Conservation (phyloP, 2,329 filamentous ascomycete genomes). For the Pseudocercospora crystallina region DNA sequence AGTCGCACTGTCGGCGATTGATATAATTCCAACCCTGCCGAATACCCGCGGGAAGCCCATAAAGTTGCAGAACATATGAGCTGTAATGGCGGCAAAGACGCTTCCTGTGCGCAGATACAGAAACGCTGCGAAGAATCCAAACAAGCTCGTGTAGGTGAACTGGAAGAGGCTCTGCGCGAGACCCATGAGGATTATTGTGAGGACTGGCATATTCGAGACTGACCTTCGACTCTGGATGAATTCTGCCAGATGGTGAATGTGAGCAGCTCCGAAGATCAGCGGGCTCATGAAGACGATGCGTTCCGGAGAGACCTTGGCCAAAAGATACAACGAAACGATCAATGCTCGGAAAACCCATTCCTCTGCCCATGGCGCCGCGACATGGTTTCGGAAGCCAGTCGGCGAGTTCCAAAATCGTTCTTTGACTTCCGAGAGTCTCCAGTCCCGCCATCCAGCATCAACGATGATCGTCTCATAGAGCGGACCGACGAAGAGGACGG, state of each 20-base stretch:
- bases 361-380: constrained; percentile 84
- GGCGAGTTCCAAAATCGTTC: constrained; percentile 67
- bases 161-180: constrained; percentile 76
- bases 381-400: constrained; percentile 81
- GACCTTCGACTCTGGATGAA: constrained; percentile 54
- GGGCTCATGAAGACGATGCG: constrained; percentile 78
- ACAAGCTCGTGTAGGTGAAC: constrained; percentile 85
- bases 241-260: constrained; percentile 95
- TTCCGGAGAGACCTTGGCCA: constrained; percentile 57
- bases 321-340: constrained; percentile 76
- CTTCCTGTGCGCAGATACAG: constrained; percentile 83
- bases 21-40: constrained; percentile 63
- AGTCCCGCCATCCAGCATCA: constrained; percentile 64
- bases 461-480: constrained; percentile 77
- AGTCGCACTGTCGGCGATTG: constrained; percentile 42
- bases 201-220: constrained; percentile 4
- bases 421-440: constrained; percentile 52
- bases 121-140: constrained; percentile 91
- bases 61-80: constrained; percentile 89
- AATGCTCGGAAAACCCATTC: constrained; percentile 91
- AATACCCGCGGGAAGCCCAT: constrained; percentile 85
- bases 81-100: constrained; percentile 69
- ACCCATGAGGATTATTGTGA: constrained; percentile 28
- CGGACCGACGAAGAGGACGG: constrained; percentile 77
- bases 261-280: constrained; percentile 87